Evolutionary conservation across 2,329 filamentous ascomycete genomes (phyloP).

Genomic region (Endoconidiophora polonica): DNA sequence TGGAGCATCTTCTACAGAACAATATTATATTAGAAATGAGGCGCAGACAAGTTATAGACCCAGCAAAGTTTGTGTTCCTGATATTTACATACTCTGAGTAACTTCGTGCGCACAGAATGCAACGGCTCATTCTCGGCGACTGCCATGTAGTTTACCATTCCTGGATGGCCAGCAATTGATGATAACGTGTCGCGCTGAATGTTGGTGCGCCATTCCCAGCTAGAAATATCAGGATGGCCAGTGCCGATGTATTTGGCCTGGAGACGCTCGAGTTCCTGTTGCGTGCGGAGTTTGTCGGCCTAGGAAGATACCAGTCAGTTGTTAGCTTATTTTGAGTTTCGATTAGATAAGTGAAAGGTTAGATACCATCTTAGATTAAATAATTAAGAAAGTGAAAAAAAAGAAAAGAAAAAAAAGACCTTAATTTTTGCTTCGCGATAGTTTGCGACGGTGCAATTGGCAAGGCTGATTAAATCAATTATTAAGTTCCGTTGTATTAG

Average conservation of each 20-base stretch:
- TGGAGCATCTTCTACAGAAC: conserved; percentile 47
- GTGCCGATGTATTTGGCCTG: conserved; percentile 94
- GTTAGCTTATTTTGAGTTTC: too few relatives aligned
- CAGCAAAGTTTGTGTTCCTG: not conserved
- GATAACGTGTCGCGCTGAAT: conserved; percentile 86
- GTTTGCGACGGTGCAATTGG: too few relatives aligned
- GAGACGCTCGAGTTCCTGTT: conserved; percentile 92
- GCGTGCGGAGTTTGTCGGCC: conserved; percentile 96
- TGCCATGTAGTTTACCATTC: conserved; percentile 73
- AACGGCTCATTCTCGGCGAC: conserved; percentile 75
- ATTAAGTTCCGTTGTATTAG: too few relatives aligned
- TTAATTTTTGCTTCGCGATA: too few relatives aligned
- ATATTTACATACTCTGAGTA: conserved; percentile 48
- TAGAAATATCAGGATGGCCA: conserved; percentile 89
- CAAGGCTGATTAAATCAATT: too few relatives aligned
- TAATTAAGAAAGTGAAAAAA: too few relatives aligned
- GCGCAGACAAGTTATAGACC: not conserved
- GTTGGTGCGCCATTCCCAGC: conserved; percentile 94
- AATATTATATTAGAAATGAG: not conserved
- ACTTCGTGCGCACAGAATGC: conserved; percentile 59
- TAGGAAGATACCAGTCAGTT: conserved; percentile 16
- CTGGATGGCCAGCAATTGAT: conserved; percentile 76
- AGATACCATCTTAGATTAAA: not conserved
- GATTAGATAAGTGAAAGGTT: not conserved
- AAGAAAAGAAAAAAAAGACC: too few relatives aligned